Percentiles rank a stretch among this genome's conserved stretches.
phyloP scores from a whole-genome alignment of 2,329 filamentous ascomycete genomes.

The Proliferodiscus dingleyae region DNA sequence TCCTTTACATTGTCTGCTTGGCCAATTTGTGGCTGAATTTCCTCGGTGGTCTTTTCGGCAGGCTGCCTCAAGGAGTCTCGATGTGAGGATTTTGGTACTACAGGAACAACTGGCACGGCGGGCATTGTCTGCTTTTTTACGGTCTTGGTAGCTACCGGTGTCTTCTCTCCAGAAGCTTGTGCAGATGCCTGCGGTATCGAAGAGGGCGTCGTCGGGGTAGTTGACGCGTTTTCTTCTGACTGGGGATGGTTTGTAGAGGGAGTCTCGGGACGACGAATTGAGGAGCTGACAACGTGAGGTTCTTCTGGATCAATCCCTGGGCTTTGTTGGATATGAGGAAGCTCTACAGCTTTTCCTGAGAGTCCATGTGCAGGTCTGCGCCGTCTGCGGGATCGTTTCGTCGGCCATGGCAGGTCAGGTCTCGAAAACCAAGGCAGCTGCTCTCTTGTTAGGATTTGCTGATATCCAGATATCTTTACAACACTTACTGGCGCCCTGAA shows the following conservation, averaged over 20 bases:
- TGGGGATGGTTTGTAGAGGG: slow-evolving; percentile 37
- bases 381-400: slow-evolving; percentile 36
- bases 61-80: slow-evolving; percentile 22
- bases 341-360: slow-evolving; percentile 22
- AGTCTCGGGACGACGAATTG: slow-evolving; percentile 42
- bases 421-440: slow-evolving; percentile 56
- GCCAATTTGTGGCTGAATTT: slow-evolving; percentile 12
- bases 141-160: slow-evolving; percentile 22
- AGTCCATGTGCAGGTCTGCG: slow-evolving; percentile 34
- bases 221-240: slow-evolving; percentile 37
- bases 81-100: slow-evolving; percentile 38
- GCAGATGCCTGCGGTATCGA: slow-evolving; percentile 34
- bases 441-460: slow-evolving; percentile 24
- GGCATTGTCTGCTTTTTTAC: slow-evolving; percentile 34
- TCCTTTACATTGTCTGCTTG: slow-evolving; percentile 7
- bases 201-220: slow-evolving; percentile 51
- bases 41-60: slow-evolving; percentile 13
- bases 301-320: slow-evolving; percentile 8
- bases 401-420: slow-evolving; percentile 48
- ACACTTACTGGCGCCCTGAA: slow-evolving; percentile 50
- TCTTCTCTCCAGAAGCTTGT: slow-evolving; percentile 20
- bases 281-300: slow-evolving; percentile 33
- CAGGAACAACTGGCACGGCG: slow-evolving; percentile 45
- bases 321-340: slow-evolving; percentile 17
- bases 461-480: slow-evolving; percentile 1